phyloP scores from a whole-genome alignment of 495 filamentous ascomycete species.

The Entonaema liquescens region DNA sequence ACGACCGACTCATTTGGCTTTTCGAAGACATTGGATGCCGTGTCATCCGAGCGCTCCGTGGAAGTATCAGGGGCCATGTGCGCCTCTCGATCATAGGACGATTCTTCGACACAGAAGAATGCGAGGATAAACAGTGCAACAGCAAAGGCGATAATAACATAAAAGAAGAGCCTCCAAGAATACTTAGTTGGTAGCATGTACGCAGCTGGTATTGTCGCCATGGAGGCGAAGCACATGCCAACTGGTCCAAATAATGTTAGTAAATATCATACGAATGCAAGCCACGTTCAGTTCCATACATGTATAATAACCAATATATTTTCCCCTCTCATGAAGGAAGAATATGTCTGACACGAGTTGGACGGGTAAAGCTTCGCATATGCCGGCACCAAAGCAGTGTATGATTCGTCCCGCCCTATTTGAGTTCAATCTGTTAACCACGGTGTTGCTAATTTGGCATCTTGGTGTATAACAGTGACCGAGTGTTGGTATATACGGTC shows the following conservation, averaged over 20 bases:
- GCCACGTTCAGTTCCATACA: slow-evolving; percentile 4
- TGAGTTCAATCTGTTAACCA: not conserved
- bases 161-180: slow-evolving; percentile 60
- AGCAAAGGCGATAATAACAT: slow-evolving; percentile 55
- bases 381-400: slow-evolving; percentile 68
- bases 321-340: slow-evolving; percentile 72
- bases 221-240: slow-evolving; percentile 46
- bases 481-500: not conserved
- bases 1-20: slow-evolving; percentile 22
- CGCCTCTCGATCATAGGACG: slow-evolving; percentile 57
- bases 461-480: too few relatives aligned
- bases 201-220: slow-evolving; percentile 49
- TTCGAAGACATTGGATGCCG: slow-evolving; percentile 7
- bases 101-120: slow-evolving; percentile 57
- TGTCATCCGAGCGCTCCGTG: slow-evolving; percentile 3
- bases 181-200: slow-evolving; percentile 49
- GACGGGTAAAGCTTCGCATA: slow-evolving; percentile 66
- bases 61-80: slow-evolving; percentile 12
- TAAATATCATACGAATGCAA: not conserved
- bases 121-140: slow-evolving; percentile 62
- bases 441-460: not conserved
- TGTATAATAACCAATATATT: slow-evolving; percentile 70
- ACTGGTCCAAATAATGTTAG: slow-evolving; percentile 6
- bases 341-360: slow-evolving; percentile 72
- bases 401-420: slow-evolving; percentile 59